Conservation (phyloP, 2,329 filamentous ascomycete species). For the Monascus ruber region DNA sequence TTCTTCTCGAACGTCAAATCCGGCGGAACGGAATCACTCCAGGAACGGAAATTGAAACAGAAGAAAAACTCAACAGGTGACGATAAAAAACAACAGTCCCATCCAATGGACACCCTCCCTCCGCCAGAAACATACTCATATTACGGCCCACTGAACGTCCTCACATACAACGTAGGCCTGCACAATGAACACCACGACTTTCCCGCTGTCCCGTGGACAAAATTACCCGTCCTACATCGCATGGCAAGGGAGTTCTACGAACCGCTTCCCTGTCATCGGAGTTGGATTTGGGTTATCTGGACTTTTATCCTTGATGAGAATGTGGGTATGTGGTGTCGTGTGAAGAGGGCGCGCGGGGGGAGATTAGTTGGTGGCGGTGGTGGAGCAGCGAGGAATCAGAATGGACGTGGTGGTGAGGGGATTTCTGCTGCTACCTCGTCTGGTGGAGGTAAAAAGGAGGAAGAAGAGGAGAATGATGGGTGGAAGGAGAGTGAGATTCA, state of each 20-base stretch:
- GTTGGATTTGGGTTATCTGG: slow-evolving; percentile 90
- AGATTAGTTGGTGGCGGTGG: slow-evolving; percentile 42
- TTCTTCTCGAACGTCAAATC: slow-evolving; percentile 43
- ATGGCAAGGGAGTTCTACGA: slow-evolving; percentile 89
- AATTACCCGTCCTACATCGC: slow-evolving; percentile 61
- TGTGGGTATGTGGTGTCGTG: slow-evolving; percentile 80
- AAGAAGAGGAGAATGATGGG: slow-evolving; percentile 38
- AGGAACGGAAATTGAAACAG: slow-evolving; percentile 35
- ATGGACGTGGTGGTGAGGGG: slow-evolving; percentile 32
- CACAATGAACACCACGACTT: slow-evolving; percentile 99
- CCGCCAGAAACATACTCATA: slow-evolving; percentile 95
- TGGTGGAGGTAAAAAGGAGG: slow-evolving; percentile 26
- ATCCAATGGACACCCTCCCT: slow-evolving; percentile 50
- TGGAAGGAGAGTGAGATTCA: slow-evolving; percentile 64
- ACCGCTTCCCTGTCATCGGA: slow-evolving; percentile 72
- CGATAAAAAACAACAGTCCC: slow-evolving; percentile 16
- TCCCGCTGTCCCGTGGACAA: slow-evolving; percentile 89
- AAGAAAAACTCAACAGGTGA: slow-evolving; percentile 13
- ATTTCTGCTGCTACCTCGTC: slow-evolving; percentile 32
- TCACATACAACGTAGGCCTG: slow-evolving; percentile 94
- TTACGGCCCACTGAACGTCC: slow-evolving; percentile 81
- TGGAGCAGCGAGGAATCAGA: slow-evolving; percentile 5
- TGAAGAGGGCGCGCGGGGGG: slow-evolving; percentile 78
- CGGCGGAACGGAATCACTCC: slow-evolving; percentile 37
- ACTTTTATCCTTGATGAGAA: slow-evolving; percentile 86